Conservation (phyloP, 371 early-diverging fungal species). For the Mortierella sp. region DNA sequence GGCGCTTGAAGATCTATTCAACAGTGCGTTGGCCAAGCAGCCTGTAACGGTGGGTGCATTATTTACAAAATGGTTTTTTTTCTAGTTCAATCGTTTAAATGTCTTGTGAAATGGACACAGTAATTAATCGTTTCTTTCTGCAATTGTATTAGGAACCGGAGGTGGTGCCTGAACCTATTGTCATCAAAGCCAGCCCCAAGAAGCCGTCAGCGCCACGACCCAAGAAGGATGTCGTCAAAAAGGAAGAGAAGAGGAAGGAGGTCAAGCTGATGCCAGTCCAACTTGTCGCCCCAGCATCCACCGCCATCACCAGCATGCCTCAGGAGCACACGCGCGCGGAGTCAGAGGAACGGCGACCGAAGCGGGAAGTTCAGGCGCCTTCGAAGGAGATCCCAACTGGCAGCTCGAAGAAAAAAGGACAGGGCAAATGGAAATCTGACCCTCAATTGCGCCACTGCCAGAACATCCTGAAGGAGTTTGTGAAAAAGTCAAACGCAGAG, state of each 20-base stretch:
- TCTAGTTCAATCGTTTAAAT: neutral
- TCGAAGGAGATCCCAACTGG: slow-evolving; percentile 50
- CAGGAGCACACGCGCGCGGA: slow-evolving; percentile 31
- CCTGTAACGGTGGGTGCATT: slow-evolving; percentile 59
- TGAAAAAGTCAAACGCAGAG: slow-evolving; percentile 79
- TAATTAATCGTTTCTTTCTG: slow-evolving; percentile 3
- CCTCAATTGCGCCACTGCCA: slow-evolving; percentile 80
- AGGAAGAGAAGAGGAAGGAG: slow-evolving; percentile 34
- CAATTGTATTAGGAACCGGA: slow-evolving; percentile 17
- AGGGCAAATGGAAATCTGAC: slow-evolving; percentile 71
- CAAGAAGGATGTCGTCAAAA: slow-evolving; percentile 49
- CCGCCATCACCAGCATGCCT: slow-evolving; percentile 5
- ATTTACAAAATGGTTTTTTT: neutral
- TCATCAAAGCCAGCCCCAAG: slow-evolving; percentile 35
- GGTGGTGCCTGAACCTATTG: slow-evolving; percentile 12
- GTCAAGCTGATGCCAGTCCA: slow-evolving; percentile 31
- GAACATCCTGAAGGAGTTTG: slow-evolving; percentile 81
- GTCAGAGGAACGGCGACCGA: slow-evolving; percentile 74
- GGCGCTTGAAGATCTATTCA: slow-evolving; percentile 83
- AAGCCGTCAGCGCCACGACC: slow-evolving; percentile 38
- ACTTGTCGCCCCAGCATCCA: slow-evolving; percentile 45
- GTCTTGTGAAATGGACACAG: neutral
- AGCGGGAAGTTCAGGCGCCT: slow-evolving; percentile 83
- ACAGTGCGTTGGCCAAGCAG: slow-evolving; percentile 78
- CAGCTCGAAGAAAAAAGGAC: slow-evolving; percentile 62